Evolutionary conservation across 495 filamentous ascomycete species (phyloP), one percentile per base, ranked within the genome.

Genomic region (Penicillium simplicissimum): DNA sequence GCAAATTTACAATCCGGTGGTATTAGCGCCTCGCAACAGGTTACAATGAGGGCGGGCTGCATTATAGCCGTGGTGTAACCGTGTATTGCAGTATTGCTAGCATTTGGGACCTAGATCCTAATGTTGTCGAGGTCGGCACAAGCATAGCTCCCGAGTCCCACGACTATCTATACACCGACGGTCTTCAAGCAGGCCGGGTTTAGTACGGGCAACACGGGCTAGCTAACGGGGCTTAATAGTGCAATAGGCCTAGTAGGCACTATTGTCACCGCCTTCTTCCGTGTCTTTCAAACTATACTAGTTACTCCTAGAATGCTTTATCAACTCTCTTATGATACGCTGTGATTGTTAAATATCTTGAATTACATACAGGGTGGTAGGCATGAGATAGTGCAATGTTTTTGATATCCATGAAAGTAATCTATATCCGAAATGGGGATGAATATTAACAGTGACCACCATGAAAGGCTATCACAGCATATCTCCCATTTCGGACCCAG

Each of bases 401-500:
- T 38, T 38, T 11, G 36, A 38, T 38, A 38, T 38, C 36, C 36
- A 15, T 38, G 36, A 38, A 38, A 38, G 36, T 38, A 38, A 38
- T 11, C 36, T 38, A 38, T 38, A 38, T 38, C 36, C 36, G 36
- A 38, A 38, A 38, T 38, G 36, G 36, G 36, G 36, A 11, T 38
- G 36, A 38, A 38, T 38, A 38, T 15, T 38, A 38, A 38, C 36
- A 38, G 13, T 38, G 84, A 5, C 85, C 86, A 65, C 87, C 82
- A 64, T 72, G 91, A 65, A 93, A 93, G 17, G 90, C 90, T 19
- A 91, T 84, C 33, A 96, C 88, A 4, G 91, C 92, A 88, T 89
- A 96, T 75, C 94, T 95, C 31, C 92, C 92, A 69, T 82, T 88
- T 90, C 90, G 94, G 7, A 90, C 90, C 92, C 92, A 96, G 11